phyloP scores from a whole-genome alignment of 805 yeast genomes.

The Starmerella scarabaei region DNA sequence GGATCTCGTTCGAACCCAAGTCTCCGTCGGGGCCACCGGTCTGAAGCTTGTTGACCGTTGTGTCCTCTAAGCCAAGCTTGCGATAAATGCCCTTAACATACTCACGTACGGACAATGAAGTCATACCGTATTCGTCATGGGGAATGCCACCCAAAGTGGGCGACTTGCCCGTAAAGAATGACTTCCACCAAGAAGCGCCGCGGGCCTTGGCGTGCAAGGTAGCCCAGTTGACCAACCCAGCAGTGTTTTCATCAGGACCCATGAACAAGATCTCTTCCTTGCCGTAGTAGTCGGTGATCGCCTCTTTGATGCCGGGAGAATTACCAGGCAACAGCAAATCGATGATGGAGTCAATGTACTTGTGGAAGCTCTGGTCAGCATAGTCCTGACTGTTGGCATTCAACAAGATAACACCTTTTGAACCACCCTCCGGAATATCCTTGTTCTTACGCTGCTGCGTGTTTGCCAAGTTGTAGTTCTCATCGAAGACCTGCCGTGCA shows the following conservation, averaged over 20 bases:
- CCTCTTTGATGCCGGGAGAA: slow-evolving; percentile 66
- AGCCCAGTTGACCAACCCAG: slow-evolving; percentile 93
- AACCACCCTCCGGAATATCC: slow-evolving; percentile 98
- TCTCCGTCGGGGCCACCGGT: slow-evolving; percentile 99
- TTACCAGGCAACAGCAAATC: slow-evolving; percentile 64
- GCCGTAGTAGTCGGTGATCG: slow-evolving; percentile 70
- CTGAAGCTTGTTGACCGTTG: slow-evolving; percentile 64
- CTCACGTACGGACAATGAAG: slow-evolving; percentile 85
- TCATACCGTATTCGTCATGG: slow-evolving; percentile 97
- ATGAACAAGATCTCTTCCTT: slow-evolving; percentile 83
- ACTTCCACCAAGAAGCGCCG: slow-evolving; percentile 97
- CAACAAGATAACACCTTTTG: slow-evolving; percentile 88
- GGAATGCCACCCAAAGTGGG: slow-evolving; percentile 94
- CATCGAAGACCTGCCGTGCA: slow-evolving; percentile 82
- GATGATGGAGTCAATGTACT: slow-evolving; percentile 81
- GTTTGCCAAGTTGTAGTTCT: slow-evolving; percentile 86
- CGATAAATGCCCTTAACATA: slow-evolving; percentile 80
- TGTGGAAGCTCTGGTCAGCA: slow-evolving; percentile 75
- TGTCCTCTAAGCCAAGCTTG: slow-evolving; percentile 49
- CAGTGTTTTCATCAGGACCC: slow-evolving; percentile 99
- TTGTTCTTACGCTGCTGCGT: slow-evolving; percentile 96
- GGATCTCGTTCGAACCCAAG: slow-evolving; percentile 87
- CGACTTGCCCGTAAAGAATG: slow-evolving; percentile 92
- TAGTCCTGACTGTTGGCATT: slow-evolving; percentile 58
- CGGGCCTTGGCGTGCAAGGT: slow-evolving; percentile 81